phyloP scores from a whole-genome alignment of 1,284 basidiomycete genomes.

The Microbotryomycetes sp. region DNA sequence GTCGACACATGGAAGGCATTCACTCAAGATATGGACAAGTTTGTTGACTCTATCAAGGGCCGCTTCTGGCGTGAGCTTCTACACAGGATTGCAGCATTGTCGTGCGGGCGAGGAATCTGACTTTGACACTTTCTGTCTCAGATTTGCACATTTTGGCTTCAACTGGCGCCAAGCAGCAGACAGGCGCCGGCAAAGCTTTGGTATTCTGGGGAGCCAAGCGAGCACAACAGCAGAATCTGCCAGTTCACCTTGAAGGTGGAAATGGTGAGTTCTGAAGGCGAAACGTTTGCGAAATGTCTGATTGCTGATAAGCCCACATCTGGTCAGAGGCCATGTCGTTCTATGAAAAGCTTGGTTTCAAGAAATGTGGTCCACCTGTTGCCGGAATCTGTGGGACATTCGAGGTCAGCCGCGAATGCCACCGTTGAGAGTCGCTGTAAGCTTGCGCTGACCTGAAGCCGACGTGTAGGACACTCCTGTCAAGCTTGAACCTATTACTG shows the following conservation, averaged over 20 bases:
- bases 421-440: no score
- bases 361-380: background rate
- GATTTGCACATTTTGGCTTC: conserved; percentile 2
- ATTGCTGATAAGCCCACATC: background rate
- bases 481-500: background rate
- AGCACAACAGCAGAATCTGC: background rate
- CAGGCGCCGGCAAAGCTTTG: background rate
- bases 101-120: no score
- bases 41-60: background rate
- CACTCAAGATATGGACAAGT: background rate
- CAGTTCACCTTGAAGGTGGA: background rate
- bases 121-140: background rate
- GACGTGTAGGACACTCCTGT: background rate
- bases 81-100: no score
- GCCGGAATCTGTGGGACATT: background rate
- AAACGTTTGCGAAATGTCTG: background rate
- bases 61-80: background rate
- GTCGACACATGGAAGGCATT: background rate
- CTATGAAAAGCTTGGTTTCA: background rate
- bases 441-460: no score
- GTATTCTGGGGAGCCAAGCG: background rate
- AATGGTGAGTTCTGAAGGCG: background rate
- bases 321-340: background rate
- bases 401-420: background rate
- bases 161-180: background rate